Evolutionary conservation across 805 yeast genomes (phyloP).

Genomic region (Candida andamanensis): DNA sequence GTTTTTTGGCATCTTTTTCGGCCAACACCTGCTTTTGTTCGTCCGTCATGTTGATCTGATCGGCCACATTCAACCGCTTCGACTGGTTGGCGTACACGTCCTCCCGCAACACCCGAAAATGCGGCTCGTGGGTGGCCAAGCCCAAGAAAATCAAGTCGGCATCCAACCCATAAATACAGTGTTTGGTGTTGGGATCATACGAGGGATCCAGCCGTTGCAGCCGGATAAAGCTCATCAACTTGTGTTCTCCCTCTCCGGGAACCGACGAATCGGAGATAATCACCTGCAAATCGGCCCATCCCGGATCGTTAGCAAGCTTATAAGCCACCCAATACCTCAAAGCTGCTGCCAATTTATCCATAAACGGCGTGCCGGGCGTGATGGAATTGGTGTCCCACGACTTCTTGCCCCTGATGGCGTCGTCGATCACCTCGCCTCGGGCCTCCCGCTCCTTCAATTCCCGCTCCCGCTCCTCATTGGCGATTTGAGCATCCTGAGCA

Average conservation of each 20-base stretch:
- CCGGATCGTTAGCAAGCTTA: constrained; percentile 83
- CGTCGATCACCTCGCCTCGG: constrained; percentile 73
- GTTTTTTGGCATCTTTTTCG: constrained; percentile 55
- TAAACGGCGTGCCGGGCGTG: constrained; percentile 98
- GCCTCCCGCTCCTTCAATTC: constrained; percentile 54
- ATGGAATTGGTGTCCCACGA: constrained; percentile 95
- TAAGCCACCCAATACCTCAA: constrained; percentile 90
- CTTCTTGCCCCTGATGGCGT: constrained; percentile 63
- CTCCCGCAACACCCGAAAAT: constrained; percentile 88
- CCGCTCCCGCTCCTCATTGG: constrained; percentile 63
- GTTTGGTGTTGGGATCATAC: constrained; percentile 90
- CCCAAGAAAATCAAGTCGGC: constrained; percentile 97
- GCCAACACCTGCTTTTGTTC: constrained; percentile 44
- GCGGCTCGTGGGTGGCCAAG: constrained; percentile 96
- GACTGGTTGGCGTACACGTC: constrained; percentile 87
- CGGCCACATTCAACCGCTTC: constrained; percentile 40
- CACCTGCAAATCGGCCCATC: constrained; percentile 86
- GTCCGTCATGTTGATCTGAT: constrained; percentile 54
- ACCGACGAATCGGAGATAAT: constrained; percentile 93
- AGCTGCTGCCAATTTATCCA: constrained; percentile 82
- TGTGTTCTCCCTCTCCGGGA: constrained; percentile 99
- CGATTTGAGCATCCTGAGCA: constrained; percentile 83
- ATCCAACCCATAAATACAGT: constrained; percentile 94
- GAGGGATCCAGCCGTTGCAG: constrained; percentile 82
- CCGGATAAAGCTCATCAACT: constrained; percentile 92